These are phyloP conservation scores for Rubroshorea leprosula DNA, from an alignment of 345 rosid species.

Conservation along the genomic window DNA sequence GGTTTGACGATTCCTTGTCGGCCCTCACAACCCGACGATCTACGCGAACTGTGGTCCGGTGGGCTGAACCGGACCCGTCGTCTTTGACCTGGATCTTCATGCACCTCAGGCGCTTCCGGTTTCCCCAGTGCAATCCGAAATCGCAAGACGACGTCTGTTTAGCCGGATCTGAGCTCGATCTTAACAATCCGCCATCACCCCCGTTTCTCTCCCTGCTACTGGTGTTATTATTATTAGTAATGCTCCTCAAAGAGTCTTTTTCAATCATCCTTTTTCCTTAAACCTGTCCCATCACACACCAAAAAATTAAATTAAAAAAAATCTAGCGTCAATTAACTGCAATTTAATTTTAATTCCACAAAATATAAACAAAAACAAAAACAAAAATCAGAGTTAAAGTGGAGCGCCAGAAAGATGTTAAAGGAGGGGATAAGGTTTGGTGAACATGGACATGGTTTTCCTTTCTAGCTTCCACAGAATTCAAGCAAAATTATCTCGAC, in stretches of 20 bases:
- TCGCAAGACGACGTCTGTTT: conserved; percentile 39
- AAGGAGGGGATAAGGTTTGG: not conserved
- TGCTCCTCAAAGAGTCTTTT: conserved; percentile 32
- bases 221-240: conserved; percentile 18
- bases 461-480: conserved; percentile 11
- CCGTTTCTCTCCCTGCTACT: conserved; percentile 22
- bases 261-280: conserved; percentile 35
- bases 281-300: conserved; percentile 24
- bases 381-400: not conserved
- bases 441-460: conserved; percentile 1
- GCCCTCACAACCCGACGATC: conserved; percentile 47
- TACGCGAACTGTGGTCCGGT: conserved; percentile 46
- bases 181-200: conserved; percentile 24
- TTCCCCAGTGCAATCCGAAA: conserved; percentile 68
- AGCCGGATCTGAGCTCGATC: conserved; percentile 30
- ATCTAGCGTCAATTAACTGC: not conserved
- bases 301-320: not conserved
- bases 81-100: conserved; percentile 62
- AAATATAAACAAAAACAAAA: not conserved
- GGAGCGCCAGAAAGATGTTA: not conserved
- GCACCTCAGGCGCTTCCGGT: conserved; percentile 65
- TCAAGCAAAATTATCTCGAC: not conserved
- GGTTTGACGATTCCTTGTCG: conserved; percentile 29
- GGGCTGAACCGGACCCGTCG: conserved; percentile 31
- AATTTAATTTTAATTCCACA: not conserved